A percentile compares a stretch with the other conserved stretches of the same genome.
Evolutionary conservation across 1,284 basidiomycete genomes (phyloP).

Genomic region (Pulveroboletus sp.): DNA sequence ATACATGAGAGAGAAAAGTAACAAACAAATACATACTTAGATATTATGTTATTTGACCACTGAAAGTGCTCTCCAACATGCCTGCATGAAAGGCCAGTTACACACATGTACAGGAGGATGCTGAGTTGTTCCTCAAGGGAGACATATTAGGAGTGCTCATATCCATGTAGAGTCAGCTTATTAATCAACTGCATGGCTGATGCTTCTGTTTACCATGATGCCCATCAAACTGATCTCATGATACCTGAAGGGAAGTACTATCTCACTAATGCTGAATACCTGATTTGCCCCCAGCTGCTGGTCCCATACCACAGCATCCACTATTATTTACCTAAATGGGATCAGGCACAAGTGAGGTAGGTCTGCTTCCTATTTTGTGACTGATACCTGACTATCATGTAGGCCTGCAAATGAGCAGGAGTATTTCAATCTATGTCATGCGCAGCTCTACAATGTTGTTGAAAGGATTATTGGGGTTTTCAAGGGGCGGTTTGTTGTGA

Average conservation of each 20-base stretch:
- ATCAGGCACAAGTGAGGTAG: not conserved
- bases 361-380: not conserved
- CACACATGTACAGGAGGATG: no score
- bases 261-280: constrained; percentile 2
- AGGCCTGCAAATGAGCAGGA: not conserved
- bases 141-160: no score
- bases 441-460: constrained; percentile 4
- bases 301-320: not conserved
- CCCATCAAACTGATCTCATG: not conserved
- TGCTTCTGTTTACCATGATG: not conserved
- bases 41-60: no score
- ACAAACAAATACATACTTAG: no score
- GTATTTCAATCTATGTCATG: not conserved
- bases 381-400: not conserved
- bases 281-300: not conserved
- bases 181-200: not conserved
- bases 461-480: constrained; percentile 20
- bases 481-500: constrained; percentile 12
- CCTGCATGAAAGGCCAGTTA: no score
- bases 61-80: no score
- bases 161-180: no score
- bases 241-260: not conserved
- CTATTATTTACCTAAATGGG: not conserved
- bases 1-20: no score
- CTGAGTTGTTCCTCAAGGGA: no score